Evolutionary conservation across 2,329 filamentous ascomycete genomes (phyloP), one percentile per base, ranked within the genome.

Genomic region (Fusarium sp.): DNA sequence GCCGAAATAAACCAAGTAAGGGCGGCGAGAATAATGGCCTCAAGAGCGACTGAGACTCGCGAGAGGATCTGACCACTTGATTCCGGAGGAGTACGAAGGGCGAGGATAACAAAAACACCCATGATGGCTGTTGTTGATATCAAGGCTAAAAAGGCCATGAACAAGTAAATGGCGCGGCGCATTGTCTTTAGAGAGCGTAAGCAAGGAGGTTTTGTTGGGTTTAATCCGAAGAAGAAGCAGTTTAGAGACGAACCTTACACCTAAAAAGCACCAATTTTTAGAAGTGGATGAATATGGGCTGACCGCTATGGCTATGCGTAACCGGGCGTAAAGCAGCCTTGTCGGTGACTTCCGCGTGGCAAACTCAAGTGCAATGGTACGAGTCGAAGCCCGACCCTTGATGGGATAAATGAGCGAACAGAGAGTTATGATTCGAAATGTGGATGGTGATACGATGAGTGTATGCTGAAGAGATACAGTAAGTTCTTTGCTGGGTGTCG

Each of bases 1-100:
- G 84, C 80, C 77, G 74, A 87, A 82, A 58, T 84, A 71, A 65
- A 70, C 72, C 77, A 80, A 35, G 64, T 70, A 2, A 79, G 36
- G 20, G 72, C 64, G 20, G 77, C 46, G 3, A 82, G 67, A 16
- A 76, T 70, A 11, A 77, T 44, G 24, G 70, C 75, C 62, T 83
- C 76, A 10, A 82, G 71, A 22, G 74, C 71, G 38, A 77, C 71
- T 22, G 80, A 77, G 8, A 78, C 66, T 27, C 75, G 74, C 8
- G 77, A 76, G 24, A 78, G 67, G 33, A 69, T 61, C 49, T 70
- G 75, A 1, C 76, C 76, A 64, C 74, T 75, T 51, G 73, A 75
- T 38, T 65, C 59, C 40, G 66, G 66, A 11, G 76, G 64, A 4
- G 69, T 63, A 33, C 75, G 71, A 31, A 62, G n/a, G 10, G 71